These are phyloP conservation scores for Clathrospora elynae DNA, from an alignment of 2,329 filamentous ascomycete species.

Conservation along the genomic window DNA sequence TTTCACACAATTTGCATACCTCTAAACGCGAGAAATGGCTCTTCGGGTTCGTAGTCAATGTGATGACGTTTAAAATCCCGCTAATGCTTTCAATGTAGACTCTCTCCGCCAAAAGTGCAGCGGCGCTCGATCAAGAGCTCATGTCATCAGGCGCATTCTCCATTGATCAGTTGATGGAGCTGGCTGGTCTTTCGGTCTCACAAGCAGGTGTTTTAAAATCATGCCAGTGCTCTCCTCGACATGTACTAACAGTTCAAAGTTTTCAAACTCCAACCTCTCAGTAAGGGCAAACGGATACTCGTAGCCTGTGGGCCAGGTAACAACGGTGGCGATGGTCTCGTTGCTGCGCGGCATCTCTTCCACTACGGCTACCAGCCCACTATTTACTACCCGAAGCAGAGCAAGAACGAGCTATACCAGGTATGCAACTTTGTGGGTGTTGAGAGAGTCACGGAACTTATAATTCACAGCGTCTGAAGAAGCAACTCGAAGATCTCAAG, in stretches of 20 bases:
- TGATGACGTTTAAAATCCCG: background rate
- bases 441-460: conserved; percentile 9
- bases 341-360: conserved; percentile 87
- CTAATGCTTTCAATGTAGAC: conserved; percentile 62
- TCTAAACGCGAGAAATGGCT: too few relatives aligned
- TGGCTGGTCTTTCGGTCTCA: conserved; percentile 90
- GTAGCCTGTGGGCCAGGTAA: conserved; percentile 88
- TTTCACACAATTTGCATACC: too few relatives aligned
- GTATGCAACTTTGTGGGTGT: conserved; percentile 53
- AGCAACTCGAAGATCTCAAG: conserved; percentile 80
- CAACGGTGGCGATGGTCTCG: conserved; percentile 86
- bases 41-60: conserved; percentile 12
- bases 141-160: conserved; percentile 90
- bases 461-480: conserved; percentile 70
- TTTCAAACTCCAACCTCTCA: conserved; percentile 79
- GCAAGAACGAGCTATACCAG: conserved; percentile 87
- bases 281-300: conserved; percentile 72
- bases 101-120: conserved; percentile 83
- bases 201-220: conserved; percentile 68
- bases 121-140: conserved; percentile 87
- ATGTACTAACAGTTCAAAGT: conserved; percentile 58
- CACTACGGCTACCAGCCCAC: conserved; percentile 90
- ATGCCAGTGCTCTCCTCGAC: background rate
- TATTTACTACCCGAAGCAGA: conserved; percentile 91
- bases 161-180: conserved; percentile 95